Evolutionary conservation across 176 grass and related monocot genomes (phyloP), one percentile per base, ranked within the genome.

Genomic region (Avena eriantha): DNA sequence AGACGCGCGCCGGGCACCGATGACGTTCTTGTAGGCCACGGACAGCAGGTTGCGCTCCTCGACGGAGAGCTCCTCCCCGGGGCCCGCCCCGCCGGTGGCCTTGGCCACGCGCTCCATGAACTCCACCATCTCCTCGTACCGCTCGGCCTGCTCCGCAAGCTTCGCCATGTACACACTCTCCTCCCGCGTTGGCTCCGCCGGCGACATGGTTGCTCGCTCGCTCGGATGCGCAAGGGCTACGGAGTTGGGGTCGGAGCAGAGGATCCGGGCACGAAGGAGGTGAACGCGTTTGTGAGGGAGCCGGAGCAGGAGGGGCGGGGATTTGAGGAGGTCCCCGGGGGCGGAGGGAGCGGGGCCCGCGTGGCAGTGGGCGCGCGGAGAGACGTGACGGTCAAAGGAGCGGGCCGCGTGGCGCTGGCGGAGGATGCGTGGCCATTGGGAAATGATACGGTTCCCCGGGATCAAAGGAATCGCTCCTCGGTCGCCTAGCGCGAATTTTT

Each of bases 121-220:
- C 85, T 96, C 94, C 2, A 96, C 91, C 94, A 96, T 96, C 87
- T 96, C 94, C 80, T 96, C 94, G 78, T 95, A 95, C 82, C 94
- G 87, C 89, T 96, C 94, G 72, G 94, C 94, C 87, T 96, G 94
- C 91, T 96, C 94, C 3, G 94, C 91, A 7, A 96, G 89, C 84
- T 93, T 96, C 13, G 94, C 94, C 94, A 91, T 93, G 87, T 96
- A 96, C 77, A 96, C 94, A 85, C 90, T 92, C 94, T 93, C 94
- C 87, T 96, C 94, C 64, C 94, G 41, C 64, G 91, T 87, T 19
- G 89, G 77, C 89, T 91, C 90, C 78, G 82, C 55, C 54, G 86
- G 86, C 71, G 90, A 91, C 90, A 91, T 91, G 90, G 77, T 46
- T 39, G 19, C 46, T 21, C 29, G 21, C 21, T 51, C 12, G 63